Base-by-base conservation (phyloP, 306 rosid species). In the Nissolia schottii region DNA sequence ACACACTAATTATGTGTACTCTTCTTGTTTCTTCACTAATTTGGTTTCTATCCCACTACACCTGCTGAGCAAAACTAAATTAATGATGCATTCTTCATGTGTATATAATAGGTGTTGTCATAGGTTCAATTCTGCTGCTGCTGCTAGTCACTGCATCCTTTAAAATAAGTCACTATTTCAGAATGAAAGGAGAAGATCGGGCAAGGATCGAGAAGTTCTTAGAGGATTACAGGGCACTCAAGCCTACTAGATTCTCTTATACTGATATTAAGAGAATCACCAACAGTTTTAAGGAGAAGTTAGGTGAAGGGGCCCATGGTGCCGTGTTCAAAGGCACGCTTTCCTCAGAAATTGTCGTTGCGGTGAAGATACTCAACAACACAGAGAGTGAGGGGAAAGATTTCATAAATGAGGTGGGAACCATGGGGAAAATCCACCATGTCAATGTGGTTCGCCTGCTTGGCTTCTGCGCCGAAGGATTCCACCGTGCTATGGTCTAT, bases 251-350 rank as follows among this genome's bases (percentile, higher is more conserved):
- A 35, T 67, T 48, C 28, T 29, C 73, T 29, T 67, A 29, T 12
- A 22, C 73, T 16, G 73, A 49, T 49, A 19, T 67, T 0, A 49
- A 19, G 12, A 67, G 60, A 27, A 67, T 67, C n/a, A 67, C 73
- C 31, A 31, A 66, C 16, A 1, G 12, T 9, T 66, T 66, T 10
- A 46, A 28, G 13, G 60, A 48, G 1, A 67, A 67, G 60, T 5
- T 67, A 29, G 60, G 73, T 31, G 46, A 67, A 67, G 73, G 73
- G 29, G 60, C 46, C 1, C 59, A 69, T 2, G 74, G 74, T 6
- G 35, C 24, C 3, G 64, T 53, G 0, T 69, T 32, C 37, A 69
- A 34, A 37, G 74, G 74, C 0, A 69, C 5, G 14, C 51, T 69
- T 4, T 53, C 74, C 14, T 34, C 38, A 7, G 64, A 69, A 69